Percentiles rank a stretch among this genome's conserved stretches.
phyloP scores from a whole-genome alignment of 257 asterid genomes.

The Solanum etuberosum region DNA sequence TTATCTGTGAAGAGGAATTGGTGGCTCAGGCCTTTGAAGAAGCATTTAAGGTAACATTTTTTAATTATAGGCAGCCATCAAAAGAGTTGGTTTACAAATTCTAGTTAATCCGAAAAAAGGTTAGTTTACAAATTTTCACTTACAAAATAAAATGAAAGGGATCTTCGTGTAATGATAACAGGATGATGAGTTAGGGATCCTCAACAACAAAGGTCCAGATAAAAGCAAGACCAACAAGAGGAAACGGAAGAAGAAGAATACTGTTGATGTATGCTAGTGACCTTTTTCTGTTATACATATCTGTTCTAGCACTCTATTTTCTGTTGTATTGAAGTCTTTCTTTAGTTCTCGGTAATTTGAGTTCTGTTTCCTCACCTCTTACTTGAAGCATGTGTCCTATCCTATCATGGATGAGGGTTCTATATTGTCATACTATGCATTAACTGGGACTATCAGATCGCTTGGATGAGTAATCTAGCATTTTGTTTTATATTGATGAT shows the following conservation, averaged over 20 bases:
- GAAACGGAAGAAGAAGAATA: constrained; percentile 30
- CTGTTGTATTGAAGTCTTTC: background rate
- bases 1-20: constrained; percentile 65
- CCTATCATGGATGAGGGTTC: background rate
- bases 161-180: constrained; percentile 11
- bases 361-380: background rate
- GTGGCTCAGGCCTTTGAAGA: constrained; percentile 68
- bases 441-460: background rate
- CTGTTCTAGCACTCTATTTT: background rate
- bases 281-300: background rate
- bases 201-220: constrained; percentile 8
- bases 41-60: constrained; percentile 56
- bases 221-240: constrained; percentile 16
- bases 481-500: background rate
- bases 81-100: constrained; percentile 1
- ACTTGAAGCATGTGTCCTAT: background rate
- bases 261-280: constrained; percentile 36
- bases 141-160: background rate
- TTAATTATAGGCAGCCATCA: background rate
- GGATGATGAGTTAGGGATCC: constrained; percentile 30
- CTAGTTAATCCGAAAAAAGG: background rate
- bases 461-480: background rate
- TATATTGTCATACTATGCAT: background rate
- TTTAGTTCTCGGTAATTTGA: background rate
- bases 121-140: background rate